These are phyloP conservation scores for Curvularia lunata DNA, from an alignment of 2,329 filamentous ascomycete genomes.

Conservation along the genomic window DNA sequence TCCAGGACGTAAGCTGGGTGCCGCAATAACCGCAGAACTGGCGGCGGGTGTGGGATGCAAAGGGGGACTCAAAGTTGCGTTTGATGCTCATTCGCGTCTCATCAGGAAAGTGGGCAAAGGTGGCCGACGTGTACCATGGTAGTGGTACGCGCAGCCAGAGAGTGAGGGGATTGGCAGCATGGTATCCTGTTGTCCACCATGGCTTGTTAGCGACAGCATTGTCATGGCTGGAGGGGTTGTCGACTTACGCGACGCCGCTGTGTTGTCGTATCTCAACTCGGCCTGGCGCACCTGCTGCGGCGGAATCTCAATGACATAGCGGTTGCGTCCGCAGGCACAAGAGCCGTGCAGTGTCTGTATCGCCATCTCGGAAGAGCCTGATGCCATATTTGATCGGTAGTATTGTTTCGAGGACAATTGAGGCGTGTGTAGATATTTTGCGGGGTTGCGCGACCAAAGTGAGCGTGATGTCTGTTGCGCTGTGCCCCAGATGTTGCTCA, in stretches of 20 bases:
- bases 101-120: slow-evolving; percentile 77
- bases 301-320: slow-evolving; percentile 77
- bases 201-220: slow-evolving; percentile 1
- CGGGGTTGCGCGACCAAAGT: slow-evolving; percentile 13
- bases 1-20: slow-evolving; percentile 84
- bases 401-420: background rate
- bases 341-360: slow-evolving; percentile 69
- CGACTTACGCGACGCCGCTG: slow-evolving; percentile 73
- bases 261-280: slow-evolving; percentile 68
- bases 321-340: slow-evolving; percentile 85
- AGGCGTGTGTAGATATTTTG: slow-evolving; percentile 16
- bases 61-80: slow-evolving; percentile 52
- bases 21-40: slow-evolving; percentile 94
- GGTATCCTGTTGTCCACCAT: slow-evolving; percentile 56
- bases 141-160: slow-evolving; percentile 85
- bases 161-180: slow-evolving; percentile 74
- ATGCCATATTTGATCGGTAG: background rate
- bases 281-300: slow-evolving; percentile 69
- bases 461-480: slow-evolving; percentile 16
- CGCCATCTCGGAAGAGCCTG: slow-evolving; percentile 29
- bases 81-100: slow-evolving; percentile 62
- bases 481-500: slow-evolving; percentile 12
- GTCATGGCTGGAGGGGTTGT: background rate
- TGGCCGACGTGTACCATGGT: slow-evolving; percentile 78
- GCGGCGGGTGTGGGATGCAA: slow-evolving; percentile 64